These are phyloP conservation scores for Noccaea bulbosa DNA, from an alignment of 345 rosid genomes.

Conservation along the genomic window DNA sequence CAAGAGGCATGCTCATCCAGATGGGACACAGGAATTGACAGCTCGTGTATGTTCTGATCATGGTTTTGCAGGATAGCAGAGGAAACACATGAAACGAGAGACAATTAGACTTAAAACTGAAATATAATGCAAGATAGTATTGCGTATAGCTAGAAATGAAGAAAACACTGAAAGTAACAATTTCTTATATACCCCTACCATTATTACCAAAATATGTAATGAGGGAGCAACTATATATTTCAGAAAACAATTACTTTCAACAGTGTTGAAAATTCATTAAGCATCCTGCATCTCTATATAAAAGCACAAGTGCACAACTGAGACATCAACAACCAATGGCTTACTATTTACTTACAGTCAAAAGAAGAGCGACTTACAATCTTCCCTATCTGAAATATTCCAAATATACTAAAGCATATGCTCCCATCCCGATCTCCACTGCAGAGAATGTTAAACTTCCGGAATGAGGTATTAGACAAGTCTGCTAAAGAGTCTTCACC, in stretches of 20 bases:
- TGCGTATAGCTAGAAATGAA: conserved; percentile 2
- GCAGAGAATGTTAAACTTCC: conserved; percentile 84
- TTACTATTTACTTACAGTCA: conserved; percentile 18
- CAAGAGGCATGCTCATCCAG: conserved; percentile 48
- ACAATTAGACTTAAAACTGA: conserved; percentile 12
- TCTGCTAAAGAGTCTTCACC: conserved; percentile 80
- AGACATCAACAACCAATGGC: conserved; percentile 26
- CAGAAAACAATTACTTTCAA: neutral
- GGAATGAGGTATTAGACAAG: conserved; percentile 76
- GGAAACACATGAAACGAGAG: conserved; percentile 24
- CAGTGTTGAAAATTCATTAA: neutral
- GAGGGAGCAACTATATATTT: conserved; percentile 2
- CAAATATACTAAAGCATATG: conserved; percentile 86
- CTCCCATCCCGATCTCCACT: conserved; percentile 87
- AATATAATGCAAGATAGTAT: neutral
- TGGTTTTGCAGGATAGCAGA: conserved; percentile 33
- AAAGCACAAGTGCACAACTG: neutral
- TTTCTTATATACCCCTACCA: neutral
- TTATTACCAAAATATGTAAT: neutral
- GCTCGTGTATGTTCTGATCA: conserved; percentile 75
- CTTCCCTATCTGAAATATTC: conserved; percentile 89
- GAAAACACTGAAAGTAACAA: neutral
- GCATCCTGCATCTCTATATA: conserved; percentile 1
- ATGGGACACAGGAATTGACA: conserved; percentile 52
- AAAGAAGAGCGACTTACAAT: conserved; percentile 60